Evolutionary conservation across 192 early-diverging fungal genomes (phyloP).

Genomic region (Haplosporangium gracile): DNA sequence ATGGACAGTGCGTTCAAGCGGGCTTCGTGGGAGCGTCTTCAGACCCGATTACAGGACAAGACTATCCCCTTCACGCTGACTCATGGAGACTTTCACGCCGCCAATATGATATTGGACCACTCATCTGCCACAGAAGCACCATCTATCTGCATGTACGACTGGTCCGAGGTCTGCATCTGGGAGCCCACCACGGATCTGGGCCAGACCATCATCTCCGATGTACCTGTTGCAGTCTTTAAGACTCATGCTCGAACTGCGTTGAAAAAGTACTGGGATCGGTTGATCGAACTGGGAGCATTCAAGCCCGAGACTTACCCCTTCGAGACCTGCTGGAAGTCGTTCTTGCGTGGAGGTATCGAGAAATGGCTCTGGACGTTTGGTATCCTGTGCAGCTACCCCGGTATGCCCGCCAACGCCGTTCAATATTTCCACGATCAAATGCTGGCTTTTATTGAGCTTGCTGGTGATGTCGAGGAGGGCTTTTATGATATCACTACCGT

Average conservation of each 20-base stretch:
- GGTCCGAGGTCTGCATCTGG: constrained; percentile 45
- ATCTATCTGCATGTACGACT: constrained; percentile 26
- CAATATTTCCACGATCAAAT: constrained; percentile 45
- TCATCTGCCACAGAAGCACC: constrained; percentile 15
- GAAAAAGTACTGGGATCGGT: constrained; percentile 32
- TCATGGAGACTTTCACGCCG: constrained; percentile 40
- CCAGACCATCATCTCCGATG: constrained; percentile 43
- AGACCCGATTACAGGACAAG: constrained; percentile 27
- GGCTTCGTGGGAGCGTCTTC: constrained; percentile 36
- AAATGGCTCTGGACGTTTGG: constrained; percentile 43
- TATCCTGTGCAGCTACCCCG: constrained; percentile 34
- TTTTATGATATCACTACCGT: constrained; percentile 37
- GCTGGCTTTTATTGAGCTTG: constrained; percentile 38
- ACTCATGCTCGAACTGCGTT: constrained; percentile 23
- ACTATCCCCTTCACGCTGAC: constrained; percentile 24
- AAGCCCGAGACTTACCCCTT: constrained; percentile 28
- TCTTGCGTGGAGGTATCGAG: constrained; percentile 37
- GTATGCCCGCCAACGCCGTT: constrained; percentile 22
- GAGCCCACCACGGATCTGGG: constrained; percentile 47
- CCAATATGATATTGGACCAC: constrained; percentile 35
- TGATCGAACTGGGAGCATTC: constrained; percentile 19
- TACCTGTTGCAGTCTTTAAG: constrained; percentile 26
- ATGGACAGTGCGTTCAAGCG: constrained; percentile 30
- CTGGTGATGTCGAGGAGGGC: constrained; percentile 15
- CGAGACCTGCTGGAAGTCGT: constrained; percentile 35